Percentiles rank a stretch among this genome's conserved stretches.
These are phyloP conservation scores for Cyanidium caldarium DNA, from an alignment of 23 red algal species.

Conservation along the genomic window DNA sequence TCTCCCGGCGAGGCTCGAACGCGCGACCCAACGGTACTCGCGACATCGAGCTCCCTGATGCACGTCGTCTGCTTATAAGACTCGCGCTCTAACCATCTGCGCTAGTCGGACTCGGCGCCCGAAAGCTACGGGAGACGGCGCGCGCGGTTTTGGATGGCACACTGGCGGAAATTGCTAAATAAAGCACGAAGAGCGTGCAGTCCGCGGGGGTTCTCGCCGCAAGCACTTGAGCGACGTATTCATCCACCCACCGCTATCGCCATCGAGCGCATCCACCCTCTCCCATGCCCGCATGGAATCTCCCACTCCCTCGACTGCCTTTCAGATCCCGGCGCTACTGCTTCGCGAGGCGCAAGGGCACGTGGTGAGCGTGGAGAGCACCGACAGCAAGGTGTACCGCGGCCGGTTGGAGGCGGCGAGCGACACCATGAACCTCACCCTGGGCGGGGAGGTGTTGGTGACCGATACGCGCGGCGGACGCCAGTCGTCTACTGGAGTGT, in stretches of 20 bases:
- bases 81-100: slow-evolving; percentile 8
- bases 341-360: slow-evolving; percentile 68
- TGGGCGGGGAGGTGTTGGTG: slow-evolving; percentile 42
- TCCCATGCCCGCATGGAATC: background rate
- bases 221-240: background rate
- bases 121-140: slow-evolving; percentile 1
- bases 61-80: slow-evolving; percentile 10
- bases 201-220: background rate
- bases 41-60: slow-evolving; percentile 5
- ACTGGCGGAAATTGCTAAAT: background rate
- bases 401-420: slow-evolving; percentile 48
- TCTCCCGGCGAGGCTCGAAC: slow-evolving; percentile 11
- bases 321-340: slow-evolving; percentile 52
- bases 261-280: background rate
- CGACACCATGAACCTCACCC: slow-evolving; percentile 81
- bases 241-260: background rate
- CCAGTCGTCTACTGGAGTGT: slow-evolving; percentile 5
- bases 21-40: background rate
- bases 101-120: background rate
- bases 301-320: background rate
- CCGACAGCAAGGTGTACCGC: slow-evolving; percentile 54
- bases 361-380: slow-evolving; percentile 73
- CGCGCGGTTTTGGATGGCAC: background rate
- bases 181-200: background rate
- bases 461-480: slow-evolving; percentile 19